Evolutionary conservation across 805 yeast species (phyloP).

Genomic region (Wickerhamiella shivajii): DNA sequence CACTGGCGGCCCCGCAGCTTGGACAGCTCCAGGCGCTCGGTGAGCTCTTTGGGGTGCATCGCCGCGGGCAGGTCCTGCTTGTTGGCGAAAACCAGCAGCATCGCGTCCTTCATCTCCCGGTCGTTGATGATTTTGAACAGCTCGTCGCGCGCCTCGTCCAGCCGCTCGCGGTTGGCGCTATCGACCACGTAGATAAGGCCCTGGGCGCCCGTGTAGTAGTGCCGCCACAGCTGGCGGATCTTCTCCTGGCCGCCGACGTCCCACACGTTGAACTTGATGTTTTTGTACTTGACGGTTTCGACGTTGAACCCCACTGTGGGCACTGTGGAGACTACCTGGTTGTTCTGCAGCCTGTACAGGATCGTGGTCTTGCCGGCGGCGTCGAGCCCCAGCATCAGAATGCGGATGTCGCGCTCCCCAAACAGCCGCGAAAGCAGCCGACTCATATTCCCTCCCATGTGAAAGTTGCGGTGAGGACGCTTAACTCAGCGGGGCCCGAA

Average conservation of each 20-base stretch:
- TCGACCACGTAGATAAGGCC: conserved; percentile 87
- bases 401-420: conserved; percentile 43
- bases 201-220: conserved; percentile 84
- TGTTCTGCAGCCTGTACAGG: conserved; percentile 66
- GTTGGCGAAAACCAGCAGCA: conserved; percentile 74
- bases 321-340: conserved; percentile 60
- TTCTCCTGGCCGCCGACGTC: conserved; percentile 95
- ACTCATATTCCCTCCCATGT: conserved; percentile 26
- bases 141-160: conserved; percentile 67
- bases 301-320: conserved; percentile 94
- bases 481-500: no score
- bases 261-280: conserved; percentile 78
- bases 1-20: conserved; percentile 57
- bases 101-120: conserved; percentile 67
- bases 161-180: conserved; percentile 53
- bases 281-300: conserved; percentile 69
- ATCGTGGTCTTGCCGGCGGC: conserved; percentile 90
- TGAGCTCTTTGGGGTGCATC: conserved; percentile 64
- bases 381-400: conserved; percentile 83
- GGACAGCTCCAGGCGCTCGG: conserved; percentile 52
- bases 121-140: conserved; percentile 65
- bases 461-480: no score
- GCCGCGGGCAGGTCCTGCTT: conserved; percentile 68
- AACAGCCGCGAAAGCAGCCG: conserved; percentile 30
- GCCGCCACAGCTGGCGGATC: conserved; percentile 88